Evolutionary conservation across 2,329 filamentous ascomycete genomes (phyloP).

Genomic region (Neocucurbitaria cava): DNA sequence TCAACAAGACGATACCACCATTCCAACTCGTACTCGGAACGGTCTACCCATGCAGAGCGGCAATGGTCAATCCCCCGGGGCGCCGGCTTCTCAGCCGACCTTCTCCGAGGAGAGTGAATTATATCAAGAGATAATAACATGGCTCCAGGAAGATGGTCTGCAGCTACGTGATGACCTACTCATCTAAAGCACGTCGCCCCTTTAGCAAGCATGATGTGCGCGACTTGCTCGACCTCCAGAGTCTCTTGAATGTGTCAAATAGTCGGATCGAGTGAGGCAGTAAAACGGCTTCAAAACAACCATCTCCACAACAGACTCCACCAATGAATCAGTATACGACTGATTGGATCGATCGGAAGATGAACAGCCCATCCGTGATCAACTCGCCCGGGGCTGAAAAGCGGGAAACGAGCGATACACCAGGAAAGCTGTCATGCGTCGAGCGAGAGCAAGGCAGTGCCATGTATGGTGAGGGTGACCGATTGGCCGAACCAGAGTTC

Average conservation of each 20-base stretch:
- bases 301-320: too few species aligned
- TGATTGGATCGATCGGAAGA: background rate
- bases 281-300: background rate
- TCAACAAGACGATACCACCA: slow-evolving; percentile 1
- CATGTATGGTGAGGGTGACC: background rate
- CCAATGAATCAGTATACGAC: background rate
- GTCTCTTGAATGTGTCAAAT: background rate
- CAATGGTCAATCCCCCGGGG: background rate
- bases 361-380: background rate
- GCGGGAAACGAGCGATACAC: background rate
- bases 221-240: background rate
- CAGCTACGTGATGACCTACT: slow-evolving; percentile 20
- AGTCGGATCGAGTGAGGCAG: too few species aligned
- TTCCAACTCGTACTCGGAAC: background rate
- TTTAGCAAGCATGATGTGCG: background rate
- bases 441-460: background rate
- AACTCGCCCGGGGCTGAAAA: background rate
- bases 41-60: background rate
- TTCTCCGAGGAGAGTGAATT: slow-evolving; percentile 4
- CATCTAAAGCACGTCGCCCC: slow-evolving; percentile 10
- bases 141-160: slow-evolving; percentile 24
- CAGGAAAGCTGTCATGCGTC: background rate
- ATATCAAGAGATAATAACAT: slow-evolving; percentile 23
- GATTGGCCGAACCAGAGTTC: background rate
- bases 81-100: slow-evolving; percentile 1